phyloP scores from a whole-genome alignment of 2,329 filamentous ascomycete species.

The Penicillium sp. region DNA sequence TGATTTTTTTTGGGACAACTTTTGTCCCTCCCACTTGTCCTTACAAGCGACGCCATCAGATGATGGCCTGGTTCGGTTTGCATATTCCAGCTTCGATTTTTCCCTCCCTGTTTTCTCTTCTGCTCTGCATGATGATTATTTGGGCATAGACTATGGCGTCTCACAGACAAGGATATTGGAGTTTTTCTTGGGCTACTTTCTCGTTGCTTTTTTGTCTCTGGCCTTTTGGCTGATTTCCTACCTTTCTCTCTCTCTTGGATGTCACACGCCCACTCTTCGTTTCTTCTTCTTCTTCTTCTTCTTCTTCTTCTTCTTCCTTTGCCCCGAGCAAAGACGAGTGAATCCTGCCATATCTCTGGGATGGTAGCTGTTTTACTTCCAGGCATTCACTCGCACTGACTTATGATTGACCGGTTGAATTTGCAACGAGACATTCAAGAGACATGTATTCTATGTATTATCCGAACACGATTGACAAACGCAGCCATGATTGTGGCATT shows the following conservation, averaged over 20 bases:
- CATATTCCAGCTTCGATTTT: neutral
- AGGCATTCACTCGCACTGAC: neutral
- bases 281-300: neutral
- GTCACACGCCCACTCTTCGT: slow-evolving; percentile 2
- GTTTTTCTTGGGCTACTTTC: slow-evolving; percentile 16
- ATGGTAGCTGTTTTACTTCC: neutral
- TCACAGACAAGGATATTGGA: slow-evolving; percentile 24
- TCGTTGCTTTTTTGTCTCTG: slow-evolving; percentile 8
- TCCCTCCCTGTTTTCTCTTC: slow-evolving; percentile 1
- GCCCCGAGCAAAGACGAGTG: neutral
- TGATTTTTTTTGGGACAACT: neutral
- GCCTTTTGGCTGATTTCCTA: slow-evolving; percentile 1
- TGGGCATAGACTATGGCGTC: slow-evolving; percentile 32
- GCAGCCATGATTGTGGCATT: slow-evolving; percentile 9
- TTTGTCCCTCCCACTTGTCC: neutral
- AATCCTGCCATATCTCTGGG: neutral
- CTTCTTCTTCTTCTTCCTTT: neutral
- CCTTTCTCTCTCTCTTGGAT: slow-evolving; percentile 14
- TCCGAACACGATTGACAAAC: slow-evolving; percentile 22
- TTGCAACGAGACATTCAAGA: slow-evolving; percentile 21
- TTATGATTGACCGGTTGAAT: slow-evolving; percentile 19
- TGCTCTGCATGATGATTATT: slow-evolving; percentile 17
- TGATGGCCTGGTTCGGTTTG: neutral
- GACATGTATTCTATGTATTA: slow-evolving; percentile 33
- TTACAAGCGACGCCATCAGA: neutral